Conservation (phyloP, 1,284 basidiomycete genomes). For the Ustilago sp. region DNA sequence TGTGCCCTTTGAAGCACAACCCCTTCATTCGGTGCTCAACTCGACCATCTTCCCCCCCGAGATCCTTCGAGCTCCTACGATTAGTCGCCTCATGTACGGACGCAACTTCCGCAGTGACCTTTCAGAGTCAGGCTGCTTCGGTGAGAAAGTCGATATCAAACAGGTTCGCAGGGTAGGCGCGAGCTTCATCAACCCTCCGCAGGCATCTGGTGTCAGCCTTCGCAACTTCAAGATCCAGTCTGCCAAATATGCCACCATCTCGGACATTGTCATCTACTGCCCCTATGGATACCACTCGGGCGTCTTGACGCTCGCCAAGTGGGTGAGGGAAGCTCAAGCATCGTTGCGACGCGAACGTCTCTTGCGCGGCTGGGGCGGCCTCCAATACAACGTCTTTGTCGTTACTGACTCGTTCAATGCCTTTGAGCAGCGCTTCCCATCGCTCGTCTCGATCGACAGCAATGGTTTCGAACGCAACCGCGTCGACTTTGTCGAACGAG, state of each 20-base stretch:
- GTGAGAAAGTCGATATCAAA: conserved; percentile 20
- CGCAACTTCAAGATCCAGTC: conserved; percentile 70
- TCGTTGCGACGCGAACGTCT: conserved; percentile 69
- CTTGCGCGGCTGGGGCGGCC: conserved; percentile 74
- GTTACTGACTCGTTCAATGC: conserved; percentile 76
- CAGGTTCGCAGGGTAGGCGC: conserved; percentile 32
- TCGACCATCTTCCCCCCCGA: conserved; percentile 59
- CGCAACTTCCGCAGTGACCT: conserved; percentile 29
- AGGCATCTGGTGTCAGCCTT: conserved; percentile 60
- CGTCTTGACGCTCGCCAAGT: conserved; percentile 55
- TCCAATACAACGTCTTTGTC: conserved; percentile 88
- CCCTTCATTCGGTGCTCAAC: conserved; percentile 56
- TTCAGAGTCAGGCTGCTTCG: conserved; percentile 25
- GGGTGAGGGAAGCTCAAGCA: conserved; percentile 63
- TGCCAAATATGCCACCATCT: conserved; percentile 85
- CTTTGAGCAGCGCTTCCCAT: conserved; percentile 72
- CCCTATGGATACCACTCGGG: conserved; percentile 61
- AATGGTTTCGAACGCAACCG: conserved; percentile 71
- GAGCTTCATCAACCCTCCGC: conserved; percentile 44
- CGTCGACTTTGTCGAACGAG: conserved; percentile 73
- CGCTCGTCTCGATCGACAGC: conserved; percentile 73
- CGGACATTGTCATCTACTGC: conserved; percentile 86
- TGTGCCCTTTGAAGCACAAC: conserved; percentile 45
- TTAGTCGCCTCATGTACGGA: conserved; percentile 36
- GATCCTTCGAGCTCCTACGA: conserved; percentile 47